These are phyloP conservation scores for Sclerotinia borealis DNA, from an alignment of 2,329 filamentous ascomycete genomes.

Conservation along the genomic window DNA sequence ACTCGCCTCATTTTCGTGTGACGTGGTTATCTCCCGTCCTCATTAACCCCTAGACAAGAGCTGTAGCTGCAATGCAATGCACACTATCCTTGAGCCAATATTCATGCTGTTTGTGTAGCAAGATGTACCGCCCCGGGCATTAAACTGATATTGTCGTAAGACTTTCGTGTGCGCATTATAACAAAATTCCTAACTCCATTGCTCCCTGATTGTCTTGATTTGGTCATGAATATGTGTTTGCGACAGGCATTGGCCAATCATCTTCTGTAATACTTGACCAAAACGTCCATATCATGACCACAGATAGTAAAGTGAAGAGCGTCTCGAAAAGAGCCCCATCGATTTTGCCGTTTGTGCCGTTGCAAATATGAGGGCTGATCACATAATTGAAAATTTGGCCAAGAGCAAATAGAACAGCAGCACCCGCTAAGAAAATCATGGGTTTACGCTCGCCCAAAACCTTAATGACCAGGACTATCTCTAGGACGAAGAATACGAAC, in stretches of 20 bases:
- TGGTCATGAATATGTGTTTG: slow-evolving; percentile 29
- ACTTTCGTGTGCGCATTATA: slow-evolving; percentile 22
- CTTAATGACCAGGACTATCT: slow-evolving; percentile 74
- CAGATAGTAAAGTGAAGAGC: slow-evolving; percentile 79
- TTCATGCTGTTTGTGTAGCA: slow-evolving; percentile 19
- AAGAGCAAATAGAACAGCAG: slow-evolving; percentile 77
- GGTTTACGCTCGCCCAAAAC: slow-evolving; percentile 84
- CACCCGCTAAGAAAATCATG: slow-evolving; percentile 78
- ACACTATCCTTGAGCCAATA: slow-evolving; percentile 13
- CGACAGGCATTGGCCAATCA: slow-evolving; percentile 71
- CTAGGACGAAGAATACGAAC: slow-evolving; percentile 79
- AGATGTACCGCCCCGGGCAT: slow-evolving; percentile 18
- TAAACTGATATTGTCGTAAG: slow-evolving; percentile 29
- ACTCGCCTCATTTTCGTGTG: neutral
- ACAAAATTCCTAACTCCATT: slow-evolving; percentile 28
- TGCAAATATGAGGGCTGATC: slow-evolving; percentile 84
- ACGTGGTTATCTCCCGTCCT: neutral
- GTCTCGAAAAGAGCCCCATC: slow-evolving; percentile 92
- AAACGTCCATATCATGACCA: slow-evolving; percentile 84
- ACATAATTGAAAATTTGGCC: slow-evolving; percentile 97
- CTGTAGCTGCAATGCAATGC: slow-evolving; percentile 7
- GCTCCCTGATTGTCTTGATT: slow-evolving; percentile 13
- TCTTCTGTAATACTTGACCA: slow-evolving; percentile 99
- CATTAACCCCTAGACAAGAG: neutral
- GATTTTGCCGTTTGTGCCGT: slow-evolving; percentile 75